These are phyloP conservation scores for Xylariaceae sp. DNA, from an alignment of 2,329 filamentous ascomycete species.

Conservation along the genomic window DNA sequence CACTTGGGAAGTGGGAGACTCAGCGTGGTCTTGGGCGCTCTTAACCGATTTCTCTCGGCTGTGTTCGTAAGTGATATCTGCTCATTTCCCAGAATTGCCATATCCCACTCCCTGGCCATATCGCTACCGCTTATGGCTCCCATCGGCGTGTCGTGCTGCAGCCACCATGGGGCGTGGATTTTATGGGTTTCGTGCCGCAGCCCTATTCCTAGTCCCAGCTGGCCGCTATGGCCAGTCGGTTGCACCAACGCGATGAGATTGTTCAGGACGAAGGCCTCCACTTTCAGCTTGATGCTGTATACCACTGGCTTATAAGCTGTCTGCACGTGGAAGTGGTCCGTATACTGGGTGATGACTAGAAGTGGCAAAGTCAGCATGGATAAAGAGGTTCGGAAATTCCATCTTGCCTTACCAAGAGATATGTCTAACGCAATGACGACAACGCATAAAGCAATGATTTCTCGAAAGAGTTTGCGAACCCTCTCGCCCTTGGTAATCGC, in stretches of 20 bases:
- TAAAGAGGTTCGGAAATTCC: neutral
- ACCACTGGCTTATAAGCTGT: conserved; percentile 37
- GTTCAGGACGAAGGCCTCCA: conserved; percentile 52
- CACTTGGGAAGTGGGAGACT: no score
- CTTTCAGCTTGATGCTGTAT: conserved; percentile 44
- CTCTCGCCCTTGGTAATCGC: conserved; percentile 24
- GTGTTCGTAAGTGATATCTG: no score
- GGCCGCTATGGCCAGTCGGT: conserved; percentile 3
- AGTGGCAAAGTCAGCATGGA: neutral
- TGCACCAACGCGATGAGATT: conserved; percentile 25
- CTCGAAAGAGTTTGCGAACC: conserved; percentile 30
- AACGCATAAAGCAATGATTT: conserved; percentile 40
- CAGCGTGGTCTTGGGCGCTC: no score
- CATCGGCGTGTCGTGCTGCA: neutral
- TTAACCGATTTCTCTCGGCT: no score
- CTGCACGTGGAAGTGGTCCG: conserved; percentile 35
- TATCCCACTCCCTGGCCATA: no score
- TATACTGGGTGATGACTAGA: conserved; percentile 35
- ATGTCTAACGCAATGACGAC: conserved; percentile 37
- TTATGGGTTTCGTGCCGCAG: no score
- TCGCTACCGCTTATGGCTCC: no score
- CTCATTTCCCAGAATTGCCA: neutral
- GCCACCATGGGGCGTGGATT: neutral
- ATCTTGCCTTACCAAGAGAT: conserved; percentile 22
- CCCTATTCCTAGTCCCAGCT: no score